Base-by-base conservation (phyloP, 2,329 filamentous ascomycete genomes). In the Macrophomina phaseolina region DNA sequence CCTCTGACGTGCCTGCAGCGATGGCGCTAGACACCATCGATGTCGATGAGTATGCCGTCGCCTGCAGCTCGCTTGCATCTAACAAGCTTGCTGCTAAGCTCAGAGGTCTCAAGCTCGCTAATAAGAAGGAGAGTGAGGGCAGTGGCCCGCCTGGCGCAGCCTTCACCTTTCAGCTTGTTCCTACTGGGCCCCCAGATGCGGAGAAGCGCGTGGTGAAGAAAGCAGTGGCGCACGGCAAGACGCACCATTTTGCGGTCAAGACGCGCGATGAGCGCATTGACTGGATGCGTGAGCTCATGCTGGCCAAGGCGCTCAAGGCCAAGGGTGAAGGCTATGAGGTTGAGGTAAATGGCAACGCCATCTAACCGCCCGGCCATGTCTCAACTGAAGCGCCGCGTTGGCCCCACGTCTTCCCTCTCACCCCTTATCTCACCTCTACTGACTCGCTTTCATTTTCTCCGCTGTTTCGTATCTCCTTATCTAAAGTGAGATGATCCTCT, bases 261-360 rank as follows among this genome's bases (percentile, higher is more conserved):
- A 88, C 85, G 73, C 87, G 93, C 14, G 92, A 97, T 75, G 92
- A 97, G 76, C 87, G 94, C 69, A 97, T 98, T 74, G 94, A 97
- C 77, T 99, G 95, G 95, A 96, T 96, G 92, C 86, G 92, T 65
- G 92, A 96, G 84, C 82, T 96, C 68, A 96, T 96, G 92, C 87
- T 96, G 53, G 92, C 92, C 64, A 95, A 95, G 82, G 92, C 92
- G 18, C 82, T 93, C 76, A 91, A 90, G 83, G 90, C 93, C 80
- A 95, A 94, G 85, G 89, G 87, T 55, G 89, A 93, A 72, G 92
- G 92, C 18, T 94, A 91, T 72, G 91, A 94, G 80, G 88, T 95
- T 72, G 91, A 89, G 75, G 88, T 94, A 70, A 94, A 94, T 75
- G 92, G 92, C 16, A 72, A 71, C 52, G 63, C 58, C 36, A 58